Evolutionary conservation across 1,139 yeast genomes (phyloP).

Genomic region (Candida neerlandica): DNA sequence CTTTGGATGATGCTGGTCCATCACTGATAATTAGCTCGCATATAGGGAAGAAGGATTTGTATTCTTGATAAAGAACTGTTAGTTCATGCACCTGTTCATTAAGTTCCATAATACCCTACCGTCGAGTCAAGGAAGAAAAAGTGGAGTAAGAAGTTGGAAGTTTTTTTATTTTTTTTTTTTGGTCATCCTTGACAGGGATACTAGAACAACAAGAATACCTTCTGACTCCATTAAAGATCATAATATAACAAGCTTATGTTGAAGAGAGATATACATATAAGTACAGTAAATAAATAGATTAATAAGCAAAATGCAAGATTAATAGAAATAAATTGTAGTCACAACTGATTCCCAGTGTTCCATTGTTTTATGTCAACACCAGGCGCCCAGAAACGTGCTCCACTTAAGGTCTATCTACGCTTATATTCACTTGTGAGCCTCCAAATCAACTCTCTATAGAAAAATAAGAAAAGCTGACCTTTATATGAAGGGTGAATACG

Average conservation of each 20-base stretch:
- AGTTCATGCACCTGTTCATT: slow-evolving; percentile 27
- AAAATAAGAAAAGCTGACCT: slow-evolving; percentile 24
- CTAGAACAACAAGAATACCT: no score
- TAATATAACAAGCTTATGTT: no score
- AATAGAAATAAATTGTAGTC: slow-evolving; percentile 38
- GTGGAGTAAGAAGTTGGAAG: neutral
- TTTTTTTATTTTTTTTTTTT: neutral
- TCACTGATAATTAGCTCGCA: slow-evolving; percentile 20
- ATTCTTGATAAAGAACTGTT: slow-evolving; percentile 27
- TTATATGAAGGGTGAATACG: slow-evolving; percentile 40
- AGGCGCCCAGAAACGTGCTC: slow-evolving; percentile 65
- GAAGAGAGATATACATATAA: neutral
- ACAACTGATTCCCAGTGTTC: slow-evolving; percentile 60
- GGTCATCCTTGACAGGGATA: no score
- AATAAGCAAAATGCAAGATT: neutral
- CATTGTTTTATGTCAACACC: slow-evolving; percentile 48
- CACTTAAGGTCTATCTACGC: slow-evolving; percentile 47
- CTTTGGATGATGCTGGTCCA: slow-evolving; percentile 4
- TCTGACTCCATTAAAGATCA: no score
- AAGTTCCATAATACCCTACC: slow-evolving; percentile 18
- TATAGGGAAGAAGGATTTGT: slow-evolving; percentile 27
- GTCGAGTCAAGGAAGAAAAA: neutral
- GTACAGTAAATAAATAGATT: no score
- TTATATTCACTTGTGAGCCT: slow-evolving; percentile 31
- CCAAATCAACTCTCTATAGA: slow-evolving; percentile 19